Evolutionary conservation across 257 asterid species (phyloP).

Genomic region (Solanum clarkiae): DNA sequence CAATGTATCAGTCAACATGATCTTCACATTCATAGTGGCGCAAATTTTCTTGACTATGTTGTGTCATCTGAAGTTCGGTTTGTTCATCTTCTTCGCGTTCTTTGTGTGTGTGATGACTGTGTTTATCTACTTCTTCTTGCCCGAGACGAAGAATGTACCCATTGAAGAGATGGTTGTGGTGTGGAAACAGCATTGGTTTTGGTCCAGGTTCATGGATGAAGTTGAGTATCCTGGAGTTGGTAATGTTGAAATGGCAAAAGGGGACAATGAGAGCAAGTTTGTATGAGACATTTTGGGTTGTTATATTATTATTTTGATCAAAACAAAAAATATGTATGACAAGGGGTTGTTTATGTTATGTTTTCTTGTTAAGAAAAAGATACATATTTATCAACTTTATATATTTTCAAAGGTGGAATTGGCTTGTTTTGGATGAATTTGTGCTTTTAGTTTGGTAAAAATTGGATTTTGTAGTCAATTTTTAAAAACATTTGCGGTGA

Average conservation of each 20-base stretch:
- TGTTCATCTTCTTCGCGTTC: slow-evolving; percentile 60
- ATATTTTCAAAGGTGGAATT: too few species aligned
- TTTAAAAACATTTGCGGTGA: too few species aligned
- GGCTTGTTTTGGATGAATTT: too few species aligned
- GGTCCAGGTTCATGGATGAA: slow-evolving; percentile 44
- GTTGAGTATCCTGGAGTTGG: slow-evolving; percentile 15
- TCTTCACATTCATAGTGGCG: slow-evolving; percentile 52
- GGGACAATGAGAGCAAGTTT: background rate
- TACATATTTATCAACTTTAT: too few species aligned
- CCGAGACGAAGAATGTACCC: slow-evolving; percentile 78
- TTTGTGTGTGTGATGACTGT: slow-evolving; percentile 52
- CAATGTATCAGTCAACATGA: slow-evolving; percentile 68
- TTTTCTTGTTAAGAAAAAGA: background rate
- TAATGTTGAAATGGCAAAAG: background rate
- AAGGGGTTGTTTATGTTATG: background rate
- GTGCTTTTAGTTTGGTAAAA: background rate
- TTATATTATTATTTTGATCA: background rate
- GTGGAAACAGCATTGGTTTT: slow-evolving; percentile 79
- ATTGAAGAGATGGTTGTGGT: slow-evolving; percentile 69
- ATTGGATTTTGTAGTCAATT: background rate
- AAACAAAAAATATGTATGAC: background rate
- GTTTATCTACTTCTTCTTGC: slow-evolving; percentile 49
- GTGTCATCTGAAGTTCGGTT: slow-evolving; percentile 64
- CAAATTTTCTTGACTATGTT: slow-evolving; percentile 57
- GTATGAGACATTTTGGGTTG: slow-evolving; percentile 5